Evolutionary conservation across 768 basidiomycete species (phyloP), one percentile per base, ranked within the genome.

Genomic region (Tubosaeta brunneosetosa): DNA sequence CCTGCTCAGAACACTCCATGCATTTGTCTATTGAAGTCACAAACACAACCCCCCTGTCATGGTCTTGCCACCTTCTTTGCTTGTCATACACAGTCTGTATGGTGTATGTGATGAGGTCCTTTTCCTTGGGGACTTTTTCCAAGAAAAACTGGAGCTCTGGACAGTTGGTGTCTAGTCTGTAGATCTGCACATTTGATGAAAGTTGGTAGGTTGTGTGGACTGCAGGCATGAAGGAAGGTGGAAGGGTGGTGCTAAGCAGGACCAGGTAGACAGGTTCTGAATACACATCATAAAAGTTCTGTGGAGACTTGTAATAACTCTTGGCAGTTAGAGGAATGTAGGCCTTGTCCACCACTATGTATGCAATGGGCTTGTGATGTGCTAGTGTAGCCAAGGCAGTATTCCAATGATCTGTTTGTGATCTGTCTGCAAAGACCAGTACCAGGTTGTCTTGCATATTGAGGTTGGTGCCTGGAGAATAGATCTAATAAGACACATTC

Each of bases 321-420:
- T 46, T 37, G 11, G 54, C 41, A 0, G 49, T 51, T 3, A 61
- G 3, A 0, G 59, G 58, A 2, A 63, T 54, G 19, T 67, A 62
- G 0, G 59, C 60, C 27, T 71, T 65, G 16, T 72, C 65, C 1
- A 70, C 31, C 0, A 70, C 42, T 0, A 50, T 34, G 0, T 60
- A 53, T 0, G 54, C 33, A 0, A 71, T 40, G 0, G 37, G 17
- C 6, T 40, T 52, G 0, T 25, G 2, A 0, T 29, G 31, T 4
- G 46, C 25, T 0, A 64, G 51, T 0, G 48, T 6, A 0, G 38
- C 29, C 3, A 70, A 40, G 1, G 49, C 38, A 2, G 38, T 13
- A 1, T 16, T 14, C 60, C 61, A 73, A 0, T 26, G 8, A 1
- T 17, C 0, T 0, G 38, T 57, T 12, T 44, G 36, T 0, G 47